Base-by-base conservation (phyloP, 1,284 basidiomycete genomes). In the Ceratobasidium papillatum region DNA sequence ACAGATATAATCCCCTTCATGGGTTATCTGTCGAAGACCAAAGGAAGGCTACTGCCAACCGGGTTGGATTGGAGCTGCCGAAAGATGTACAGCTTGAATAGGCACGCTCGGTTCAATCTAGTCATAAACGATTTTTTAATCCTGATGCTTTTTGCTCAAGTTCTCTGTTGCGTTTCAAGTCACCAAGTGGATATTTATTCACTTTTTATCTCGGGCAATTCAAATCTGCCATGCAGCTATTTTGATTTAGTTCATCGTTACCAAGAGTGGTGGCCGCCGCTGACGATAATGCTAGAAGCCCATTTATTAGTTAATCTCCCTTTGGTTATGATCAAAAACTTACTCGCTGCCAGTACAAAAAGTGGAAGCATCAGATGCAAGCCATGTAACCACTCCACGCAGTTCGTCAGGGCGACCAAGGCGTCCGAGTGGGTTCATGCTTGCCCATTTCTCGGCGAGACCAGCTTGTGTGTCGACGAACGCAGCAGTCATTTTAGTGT, bases 281-380 rank as follows among this genome's bases (percentile, higher is more conserved):
- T 88, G 74, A 92, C 90, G 58, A 92, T 78, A 76, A 92, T 91
- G 77, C 91, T 92, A 78, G 27, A 43, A 14, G 34, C n/a, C 14
- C 19, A 36, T 51, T 34, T 8, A 12, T 32, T 12, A n/a, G 36
- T 12, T 34, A 25, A 30, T n/a, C 22, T 17, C 22, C n/a, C 14
- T 61, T 41, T 14, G 7, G 49, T 12, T 74, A 27, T 27, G 7
- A 22, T 45, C 9, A 9, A 52, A 36, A 59, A 89, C 90, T 78
- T 27, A 92, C 91, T 92, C 90, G 90, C 84, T 84, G 58, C 91
- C 91, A 0, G 91, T 92, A 78, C 91, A 92, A 80, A 90, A 92
- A 49, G 86, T 91, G 3, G 90, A 91, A 54, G 91, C 90, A 76
- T 92, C 91, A 75, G 90, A 91, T 49, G 91, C 91, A n/a, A 94